Conservation (phyloP, 2,329 filamentous ascomycete genomes). For the Coniochaeta ligniaria region DNA sequence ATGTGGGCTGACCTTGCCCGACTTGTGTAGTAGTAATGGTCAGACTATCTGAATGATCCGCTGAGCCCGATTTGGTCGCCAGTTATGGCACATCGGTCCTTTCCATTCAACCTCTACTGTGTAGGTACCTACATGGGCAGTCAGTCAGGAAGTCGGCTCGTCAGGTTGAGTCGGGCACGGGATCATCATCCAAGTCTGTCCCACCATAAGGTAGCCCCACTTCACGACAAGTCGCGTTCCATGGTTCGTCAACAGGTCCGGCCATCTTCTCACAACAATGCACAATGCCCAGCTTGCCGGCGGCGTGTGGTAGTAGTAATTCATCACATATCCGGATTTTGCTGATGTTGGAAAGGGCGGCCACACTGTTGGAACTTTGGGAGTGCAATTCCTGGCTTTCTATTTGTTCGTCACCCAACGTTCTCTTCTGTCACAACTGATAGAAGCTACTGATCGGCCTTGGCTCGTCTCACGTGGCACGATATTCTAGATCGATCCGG, state of each 20-base stretch:
- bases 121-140: no score
- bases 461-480: not conserved
- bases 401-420: not conserved
- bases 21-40: not conserved
- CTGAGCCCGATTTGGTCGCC: no score
- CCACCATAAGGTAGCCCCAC: not conserved
- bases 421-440: not conserved
- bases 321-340: not conserved
- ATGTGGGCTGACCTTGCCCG: not conserved
- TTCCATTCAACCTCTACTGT: no score
- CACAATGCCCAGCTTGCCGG: not conserved
- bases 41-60: not conserved
- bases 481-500: not conserved
- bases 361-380: not conserved
- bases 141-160: not conserved
- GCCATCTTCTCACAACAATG: not conserved
- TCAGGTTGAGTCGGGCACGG: not conserved
- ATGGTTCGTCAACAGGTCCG: not conserved
- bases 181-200: not conserved
- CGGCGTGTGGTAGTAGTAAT: not conserved
- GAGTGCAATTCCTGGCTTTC: not conserved
- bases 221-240: not conserved
- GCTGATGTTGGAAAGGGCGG: not conserved
- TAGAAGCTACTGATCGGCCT: not conserved
- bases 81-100: not conserved